phyloP scores from a whole-genome alignment of 2,329 filamentous ascomycete species.

The Stagonosporopsis vannaccii region DNA sequence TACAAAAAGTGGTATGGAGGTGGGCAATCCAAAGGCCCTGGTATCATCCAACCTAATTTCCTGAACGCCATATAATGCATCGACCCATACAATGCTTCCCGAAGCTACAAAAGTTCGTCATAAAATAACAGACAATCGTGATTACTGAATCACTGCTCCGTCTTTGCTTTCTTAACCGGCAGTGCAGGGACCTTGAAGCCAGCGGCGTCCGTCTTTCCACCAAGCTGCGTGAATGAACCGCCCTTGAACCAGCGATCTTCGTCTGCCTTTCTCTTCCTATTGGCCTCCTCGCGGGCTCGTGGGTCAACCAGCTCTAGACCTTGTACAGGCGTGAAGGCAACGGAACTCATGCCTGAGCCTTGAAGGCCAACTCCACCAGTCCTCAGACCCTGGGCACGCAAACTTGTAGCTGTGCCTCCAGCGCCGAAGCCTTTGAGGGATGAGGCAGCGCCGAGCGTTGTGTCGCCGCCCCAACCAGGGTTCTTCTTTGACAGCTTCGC shows the following conservation, averaged over 20 bases:
- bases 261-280: conserved; percentile 88
- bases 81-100: background rate
- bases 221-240: conserved; percentile 91
- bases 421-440: conserved; percentile 81
- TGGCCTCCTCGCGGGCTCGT: conserved; percentile 86
- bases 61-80: conserved; percentile 17
- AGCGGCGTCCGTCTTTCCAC: conserved; percentile 60
- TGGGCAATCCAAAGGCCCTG: conserved; percentile 6
- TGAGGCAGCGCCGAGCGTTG: conserved; percentile 61
- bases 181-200: conserved; percentile 85
- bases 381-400: conserved; percentile 80
- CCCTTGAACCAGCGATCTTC: conserved; percentile 97
- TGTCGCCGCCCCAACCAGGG: conserved; percentile 87
- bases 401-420: conserved; percentile 68
- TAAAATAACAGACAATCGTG: too few species aligned
- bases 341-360: conserved; percentile 76
- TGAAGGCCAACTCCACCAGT: conserved; percentile 77
- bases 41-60: conserved; percentile 9
- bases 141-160: conserved; percentile 18
- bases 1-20: background rate
- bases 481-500: conserved; percentile 95
- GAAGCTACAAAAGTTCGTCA: background rate
- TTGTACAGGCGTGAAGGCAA: conserved; percentile 94
- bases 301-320: conserved; percentile 95
- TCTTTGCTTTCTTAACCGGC: conserved; percentile 71